Conservation (phyloP, 345 rosid genomes). For the Citrus australasica region DNA sequence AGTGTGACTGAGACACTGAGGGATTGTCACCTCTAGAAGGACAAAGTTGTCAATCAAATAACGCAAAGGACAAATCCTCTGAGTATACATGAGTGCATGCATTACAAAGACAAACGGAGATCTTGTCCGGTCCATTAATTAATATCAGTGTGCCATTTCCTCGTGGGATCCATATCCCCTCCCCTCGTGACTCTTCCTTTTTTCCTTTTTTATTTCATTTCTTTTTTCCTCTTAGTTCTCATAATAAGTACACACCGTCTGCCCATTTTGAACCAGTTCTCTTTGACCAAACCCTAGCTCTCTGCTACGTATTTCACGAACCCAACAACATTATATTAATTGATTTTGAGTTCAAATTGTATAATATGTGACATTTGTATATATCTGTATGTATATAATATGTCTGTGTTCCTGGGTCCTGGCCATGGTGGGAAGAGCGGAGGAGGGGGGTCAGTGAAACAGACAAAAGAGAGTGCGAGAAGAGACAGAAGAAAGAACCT, state of each 20-base stretch:
- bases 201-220: not conserved
- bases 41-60: conserved; percentile 25
- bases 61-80: conserved; percentile 21
- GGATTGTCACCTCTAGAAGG: conserved; percentile 20
- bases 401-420: not conserved
- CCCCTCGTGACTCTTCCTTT: conserved; percentile 31
- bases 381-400: not conserved
- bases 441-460: conserved; percentile 19
- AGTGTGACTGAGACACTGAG: not conserved
- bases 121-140: conserved; percentile 36
- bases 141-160: conserved; percentile 28
- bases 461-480: conserved; percentile 52
- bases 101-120: conserved; percentile 28
- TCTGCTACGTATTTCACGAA: not conserved
- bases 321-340: not conserved
- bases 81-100: not conserved
- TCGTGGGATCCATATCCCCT: conserved; percentile 37
- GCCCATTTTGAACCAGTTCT: not conserved
- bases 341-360: not conserved
- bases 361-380: not conserved
- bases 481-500: conserved; percentile 54
- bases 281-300: conserved; percentile 11
- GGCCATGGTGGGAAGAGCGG: conserved; percentile 1
- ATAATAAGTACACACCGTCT: not conserved
- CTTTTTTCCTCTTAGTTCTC: not conserved